These are phyloP conservation scores for Calonectria naviculata DNA, from an alignment of 2,329 filamentous ascomycete species.

Conservation along the genomic window DNA sequence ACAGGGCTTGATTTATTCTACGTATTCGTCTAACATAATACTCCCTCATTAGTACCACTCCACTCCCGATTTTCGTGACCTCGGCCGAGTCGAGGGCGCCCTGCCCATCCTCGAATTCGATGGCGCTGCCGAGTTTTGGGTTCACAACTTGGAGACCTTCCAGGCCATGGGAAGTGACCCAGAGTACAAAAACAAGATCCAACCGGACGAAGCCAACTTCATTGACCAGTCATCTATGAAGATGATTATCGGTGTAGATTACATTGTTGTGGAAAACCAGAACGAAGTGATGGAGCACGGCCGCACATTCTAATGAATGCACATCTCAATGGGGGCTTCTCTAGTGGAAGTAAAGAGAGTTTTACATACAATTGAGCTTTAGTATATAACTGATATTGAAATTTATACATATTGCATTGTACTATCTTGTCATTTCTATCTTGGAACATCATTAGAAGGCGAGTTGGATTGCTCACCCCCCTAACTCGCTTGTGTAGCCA, in stretches of 20 bases:
- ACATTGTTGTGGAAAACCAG: neutral
- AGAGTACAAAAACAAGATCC: neutral
- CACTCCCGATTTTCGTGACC: neutral
- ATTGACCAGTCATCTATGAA: neutral
- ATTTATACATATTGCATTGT: no score
- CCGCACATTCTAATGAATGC: neutral
- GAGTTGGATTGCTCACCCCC: no score
- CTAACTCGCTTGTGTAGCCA: no score
- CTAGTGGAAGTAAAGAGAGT: neutral
- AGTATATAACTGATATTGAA: neutral
- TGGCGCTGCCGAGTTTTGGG: constrained; percentile 30
- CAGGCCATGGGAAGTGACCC: neutral
- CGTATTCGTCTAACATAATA: neutral
- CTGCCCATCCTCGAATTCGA: constrained; percentile 26
- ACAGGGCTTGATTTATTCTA: neutral
- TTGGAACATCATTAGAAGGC: no score
- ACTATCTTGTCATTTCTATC: no score
- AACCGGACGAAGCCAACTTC: neutral
- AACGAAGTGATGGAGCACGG: neutral
- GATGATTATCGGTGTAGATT: neutral
- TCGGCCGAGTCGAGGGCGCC: constrained; percentile 11
- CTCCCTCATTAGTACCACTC: constrained; percentile 7
- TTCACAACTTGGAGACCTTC: constrained; percentile 24
- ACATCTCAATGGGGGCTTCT: neutral
- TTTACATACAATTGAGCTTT: neutral